Evolutionary conservation across 192 early-diverging fungal genomes (phyloP).

Genomic region (Rhizophagus clarus): DNA sequence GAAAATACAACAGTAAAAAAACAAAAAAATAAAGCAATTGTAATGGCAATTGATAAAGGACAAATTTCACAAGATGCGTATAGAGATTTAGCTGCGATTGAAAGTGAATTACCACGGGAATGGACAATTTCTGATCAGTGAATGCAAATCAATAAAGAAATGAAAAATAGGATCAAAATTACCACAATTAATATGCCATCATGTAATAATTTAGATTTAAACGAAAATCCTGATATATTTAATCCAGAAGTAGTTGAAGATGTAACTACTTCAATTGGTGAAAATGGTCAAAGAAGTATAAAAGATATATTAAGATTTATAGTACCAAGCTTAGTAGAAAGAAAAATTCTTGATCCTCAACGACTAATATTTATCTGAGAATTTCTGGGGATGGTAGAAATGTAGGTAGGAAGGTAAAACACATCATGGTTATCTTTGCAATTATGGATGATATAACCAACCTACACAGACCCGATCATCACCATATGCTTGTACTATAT

Average conservation of each 20-base stretch:
- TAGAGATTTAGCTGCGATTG: too few relatives aligned
- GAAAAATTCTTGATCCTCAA: background rate
- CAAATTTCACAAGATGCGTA: too few relatives aligned
- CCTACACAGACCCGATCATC: background rate
- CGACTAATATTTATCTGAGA: background rate
- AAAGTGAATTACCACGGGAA: too few relatives aligned
- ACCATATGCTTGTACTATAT: background rate
- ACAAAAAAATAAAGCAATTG: too few relatives aligned
- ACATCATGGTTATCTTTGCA: background rate
- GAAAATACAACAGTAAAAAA: too few relatives aligned
- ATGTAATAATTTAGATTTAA: too few relatives aligned
- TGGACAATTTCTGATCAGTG: too few relatives aligned
- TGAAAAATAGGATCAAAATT: too few relatives aligned
- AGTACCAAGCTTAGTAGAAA: background rate
- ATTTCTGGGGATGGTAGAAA: background rate
- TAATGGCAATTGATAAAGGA: too few relatives aligned
- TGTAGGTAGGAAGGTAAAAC: conserved; percentile 1
- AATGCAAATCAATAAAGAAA: too few relatives aligned
- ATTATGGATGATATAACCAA: background rate
- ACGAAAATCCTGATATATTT: background rate
- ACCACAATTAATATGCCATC: too few relatives aligned
- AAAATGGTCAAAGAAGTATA: background rate
- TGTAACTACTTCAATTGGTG: background rate
- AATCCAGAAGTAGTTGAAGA: background rate
- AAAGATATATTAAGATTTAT: conserved; percentile 1